Evolutionary conservation across 2,329 filamentous ascomycete genomes (phyloP).

Genomic region (Rhytidhysteron rufulum): DNA sequence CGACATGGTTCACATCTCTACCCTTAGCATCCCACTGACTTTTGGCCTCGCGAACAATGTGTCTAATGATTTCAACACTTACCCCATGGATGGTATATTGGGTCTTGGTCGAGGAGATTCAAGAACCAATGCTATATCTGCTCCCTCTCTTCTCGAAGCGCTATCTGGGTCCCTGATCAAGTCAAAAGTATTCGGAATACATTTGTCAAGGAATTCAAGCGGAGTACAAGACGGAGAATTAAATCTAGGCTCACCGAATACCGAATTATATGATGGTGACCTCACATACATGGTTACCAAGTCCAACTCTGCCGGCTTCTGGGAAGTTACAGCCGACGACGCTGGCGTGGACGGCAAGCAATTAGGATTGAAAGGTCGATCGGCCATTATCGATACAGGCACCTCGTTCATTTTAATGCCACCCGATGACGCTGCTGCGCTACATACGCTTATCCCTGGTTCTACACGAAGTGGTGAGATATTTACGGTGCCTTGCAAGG

Average conservation of each 20-base stretch:
- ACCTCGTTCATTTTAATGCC: slow-evolving; percentile 78
- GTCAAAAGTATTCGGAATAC: slow-evolving; percentile 68
- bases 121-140: slow-evolving; percentile 38
- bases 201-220: slow-evolving; percentile 64
- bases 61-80: slow-evolving; percentile 69
- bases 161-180: slow-evolving; percentile 56
- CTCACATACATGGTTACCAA: slow-evolving; percentile 62
- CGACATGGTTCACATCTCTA: slow-evolving; percentile 66
- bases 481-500: slow-evolving; percentile 71
- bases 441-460: slow-evolving; percentile 67
- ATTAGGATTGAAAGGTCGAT: slow-evolving; percentile 43
- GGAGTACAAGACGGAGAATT: slow-evolving; percentile 69
- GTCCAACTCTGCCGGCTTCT: slow-evolving; percentile 54
- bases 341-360: slow-evolving; percentile 59
- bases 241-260: slow-evolving; percentile 69
- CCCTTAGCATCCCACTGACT: slow-evolving; percentile 58
- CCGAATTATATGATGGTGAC: slow-evolving; percentile 62
- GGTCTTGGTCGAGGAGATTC: slow-evolving; percentile 63
- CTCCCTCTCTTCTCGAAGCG: slow-evolving; percentile 64
- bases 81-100: slow-evolving; percentile 84
- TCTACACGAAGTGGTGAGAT: slow-evolving; percentile 56
- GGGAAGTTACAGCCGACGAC: slow-evolving; percentile 69
- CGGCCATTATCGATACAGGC: slow-evolving; percentile 78
- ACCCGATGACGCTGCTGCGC: slow-evolving; percentile 57
- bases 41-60: slow-evolving; percentile 72